phyloP scores from a whole-genome alignment of 2,329 filamentous ascomycete genomes.

The Fusarium aywerte region DNA sequence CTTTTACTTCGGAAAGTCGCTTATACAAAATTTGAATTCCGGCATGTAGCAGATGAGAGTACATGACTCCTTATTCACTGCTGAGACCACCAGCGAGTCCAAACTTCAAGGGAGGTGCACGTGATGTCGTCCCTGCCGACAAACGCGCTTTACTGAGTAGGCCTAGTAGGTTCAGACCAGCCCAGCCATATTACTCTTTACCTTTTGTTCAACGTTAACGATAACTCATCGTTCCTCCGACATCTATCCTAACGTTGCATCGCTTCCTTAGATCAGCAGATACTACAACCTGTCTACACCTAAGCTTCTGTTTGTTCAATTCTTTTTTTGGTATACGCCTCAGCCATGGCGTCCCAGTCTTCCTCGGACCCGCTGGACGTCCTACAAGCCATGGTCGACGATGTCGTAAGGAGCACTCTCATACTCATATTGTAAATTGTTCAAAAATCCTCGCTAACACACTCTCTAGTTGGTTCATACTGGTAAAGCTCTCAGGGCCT shows the following conservation, averaged over 20 bases:
- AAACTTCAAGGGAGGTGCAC: constrained; percentile 22
- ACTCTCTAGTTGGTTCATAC: constrained; percentile 65
- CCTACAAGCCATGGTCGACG: constrained; percentile 65
- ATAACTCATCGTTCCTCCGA: constrained; percentile 17
- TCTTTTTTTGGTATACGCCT: background rate
- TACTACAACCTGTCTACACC: background rate
- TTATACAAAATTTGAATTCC: too few species aligned
- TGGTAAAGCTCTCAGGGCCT: constrained; percentile 65
- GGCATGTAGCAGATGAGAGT: too few species aligned
- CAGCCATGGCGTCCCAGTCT: constrained; percentile 48
- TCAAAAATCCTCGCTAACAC: constrained; percentile 11
- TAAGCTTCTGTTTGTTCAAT: background rate
- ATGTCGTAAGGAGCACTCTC: constrained; percentile 58
- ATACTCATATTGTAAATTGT: background rate
- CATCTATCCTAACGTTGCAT: background rate
- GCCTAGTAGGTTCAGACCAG: constrained; percentile 9
- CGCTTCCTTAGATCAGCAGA: background rate
- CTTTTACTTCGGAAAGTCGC: too few species aligned
- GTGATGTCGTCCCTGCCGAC: constrained; percentile 28
- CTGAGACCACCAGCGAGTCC: constrained; percentile 9
- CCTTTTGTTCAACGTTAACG: constrained; percentile 25
- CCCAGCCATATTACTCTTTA: background rate
- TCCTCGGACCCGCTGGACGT: constrained; percentile 57
- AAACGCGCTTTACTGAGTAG: constrained; percentile 1
- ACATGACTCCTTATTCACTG: background rate